phyloP scores from a whole-genome alignment of 768 basidiomycete genomes.

The Nidula microcarpa region DNA sequence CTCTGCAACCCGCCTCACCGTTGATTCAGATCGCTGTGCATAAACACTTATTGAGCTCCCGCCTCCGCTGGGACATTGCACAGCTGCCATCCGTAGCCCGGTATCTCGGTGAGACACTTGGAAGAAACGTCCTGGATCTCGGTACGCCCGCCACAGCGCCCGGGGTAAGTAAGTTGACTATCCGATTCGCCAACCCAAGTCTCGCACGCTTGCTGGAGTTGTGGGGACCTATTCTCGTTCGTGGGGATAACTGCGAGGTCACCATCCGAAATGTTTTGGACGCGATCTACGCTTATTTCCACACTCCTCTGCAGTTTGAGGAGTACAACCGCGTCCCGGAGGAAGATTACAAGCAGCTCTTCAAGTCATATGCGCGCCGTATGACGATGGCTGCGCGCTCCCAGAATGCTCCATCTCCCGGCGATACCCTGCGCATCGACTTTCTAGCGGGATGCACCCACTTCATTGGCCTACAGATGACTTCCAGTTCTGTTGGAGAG shows the following conservation, averaged over 20 bases:
- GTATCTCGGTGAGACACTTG: neutral
- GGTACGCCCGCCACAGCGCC: neutral
- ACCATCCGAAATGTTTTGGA: neutral
- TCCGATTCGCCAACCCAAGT: neutral
- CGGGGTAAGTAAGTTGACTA: neutral
- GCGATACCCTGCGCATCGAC: neutral
- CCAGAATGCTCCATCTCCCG: neutral
- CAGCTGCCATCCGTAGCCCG: neutral
- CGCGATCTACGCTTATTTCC: neutral
- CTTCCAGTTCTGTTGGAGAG: no score
- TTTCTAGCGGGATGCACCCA: neutral
- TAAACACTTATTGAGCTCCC: neutral
- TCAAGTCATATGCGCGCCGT: neutral
- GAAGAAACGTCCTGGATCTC: neutral
- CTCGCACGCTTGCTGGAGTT: neutral
- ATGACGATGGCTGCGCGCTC: neutral
- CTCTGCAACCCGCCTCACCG: neutral
- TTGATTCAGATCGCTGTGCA: neutral
- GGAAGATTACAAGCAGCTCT: neutral
- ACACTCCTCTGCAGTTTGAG: neutral
- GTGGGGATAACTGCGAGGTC: neutral
- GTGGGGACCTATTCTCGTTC: neutral
- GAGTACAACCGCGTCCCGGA: neutral
- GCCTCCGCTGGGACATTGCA: neutral
- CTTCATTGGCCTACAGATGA: no score